Evolutionary conservation across 176 grass and related monocot genomes (phyloP), one percentile per base, ranked within the genome.

Genomic region (Carex scoparia): DNA sequence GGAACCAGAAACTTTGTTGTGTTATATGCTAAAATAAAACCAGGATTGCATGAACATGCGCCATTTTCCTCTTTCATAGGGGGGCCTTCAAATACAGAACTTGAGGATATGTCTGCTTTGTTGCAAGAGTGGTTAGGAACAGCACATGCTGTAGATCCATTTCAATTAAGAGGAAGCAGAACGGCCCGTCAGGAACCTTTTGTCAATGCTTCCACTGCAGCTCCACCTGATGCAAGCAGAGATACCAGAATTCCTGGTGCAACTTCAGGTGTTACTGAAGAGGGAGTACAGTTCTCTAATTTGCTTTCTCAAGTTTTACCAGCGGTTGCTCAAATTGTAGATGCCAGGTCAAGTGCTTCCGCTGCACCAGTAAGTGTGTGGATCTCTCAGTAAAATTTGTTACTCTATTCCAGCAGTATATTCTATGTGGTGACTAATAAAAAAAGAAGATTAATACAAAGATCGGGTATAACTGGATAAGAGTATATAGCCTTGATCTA

Each of bases 261-360:
- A 68, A 68, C 77, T 31, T 84, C 88, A 80, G 81, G 81, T 33
- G 91, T 62, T 76, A 88, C 63, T 55, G 91, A 94, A 16, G 96
- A 99, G 69, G 96, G 90, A 28, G 15, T 95, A 65, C 87, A 61
- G 67, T 99, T 99, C 67, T 89, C 96, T 80, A 89, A 86, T 65
- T 89, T 95, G 60, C 87, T 99, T 55, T 84, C 84, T 16, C 86
- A 99, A 71, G 87, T 99, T 87, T 92, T 99, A 93, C 96, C 96
- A 69, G 90, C 90, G 81, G 90, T 99, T 80, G 88, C 91, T 91
- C 85, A 92, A 75, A 74, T 70, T 62, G 82, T 85, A 79, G 65
- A 87, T 87, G 58, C 42, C 72, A 72, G 16, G 69, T 84, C 81
- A 81, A 86, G 79, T 86, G 87, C 53, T 64, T 67, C 87, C 40